Conservation (phyloP, 805 yeast genomes). For the Yueomyces sp. region DNA sequence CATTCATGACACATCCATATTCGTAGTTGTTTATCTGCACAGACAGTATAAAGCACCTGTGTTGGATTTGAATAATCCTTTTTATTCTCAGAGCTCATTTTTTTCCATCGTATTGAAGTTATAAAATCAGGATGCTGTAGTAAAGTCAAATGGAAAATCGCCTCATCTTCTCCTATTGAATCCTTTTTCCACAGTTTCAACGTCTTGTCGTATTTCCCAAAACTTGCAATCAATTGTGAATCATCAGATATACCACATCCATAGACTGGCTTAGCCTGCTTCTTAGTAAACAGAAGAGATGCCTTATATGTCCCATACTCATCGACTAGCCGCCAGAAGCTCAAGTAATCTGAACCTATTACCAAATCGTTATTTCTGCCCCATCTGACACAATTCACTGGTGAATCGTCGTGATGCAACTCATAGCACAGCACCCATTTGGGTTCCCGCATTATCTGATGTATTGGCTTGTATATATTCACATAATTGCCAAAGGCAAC, state of each 20-base stretch:
- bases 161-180: constrained; percentile 49
- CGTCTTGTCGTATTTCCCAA: constrained; percentile 47
- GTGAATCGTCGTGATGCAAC: constrained; percentile 20
- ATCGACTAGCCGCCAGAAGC: constrained; percentile 37
- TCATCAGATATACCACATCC: constrained; percentile 50
- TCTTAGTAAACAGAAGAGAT: constrained; percentile 25
- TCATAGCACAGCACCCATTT: constrained; percentile 33
- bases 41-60: constrained; percentile 50
- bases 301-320: constrained; percentile 31
- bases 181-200: constrained; percentile 72
- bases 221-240: constrained; percentile 51
- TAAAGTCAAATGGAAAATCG: constrained; percentile 55
- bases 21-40: constrained; percentile 44
- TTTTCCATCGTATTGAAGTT: constrained; percentile 45
- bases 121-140: constrained; percentile 53
- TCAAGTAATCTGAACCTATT: constrained; percentile 42
- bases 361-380: constrained; percentile 42
- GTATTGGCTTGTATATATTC: constrained; percentile 41
- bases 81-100: constrained; percentile 1
- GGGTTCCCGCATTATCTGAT: constrained; percentile 30
- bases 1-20: constrained; percentile 58
- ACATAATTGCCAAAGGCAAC: constrained; percentile 35
- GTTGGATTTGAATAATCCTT: constrained; percentile 9
- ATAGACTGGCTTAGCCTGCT: constrained; percentile 50
- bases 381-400: constrained; percentile 39